Percentiles rank a stretch among this genome's conserved stretches.
Evolutionary conservation across 148 eudicot genomes (phyloP).

Genomic region (Vaccinium darrowii): DNA sequence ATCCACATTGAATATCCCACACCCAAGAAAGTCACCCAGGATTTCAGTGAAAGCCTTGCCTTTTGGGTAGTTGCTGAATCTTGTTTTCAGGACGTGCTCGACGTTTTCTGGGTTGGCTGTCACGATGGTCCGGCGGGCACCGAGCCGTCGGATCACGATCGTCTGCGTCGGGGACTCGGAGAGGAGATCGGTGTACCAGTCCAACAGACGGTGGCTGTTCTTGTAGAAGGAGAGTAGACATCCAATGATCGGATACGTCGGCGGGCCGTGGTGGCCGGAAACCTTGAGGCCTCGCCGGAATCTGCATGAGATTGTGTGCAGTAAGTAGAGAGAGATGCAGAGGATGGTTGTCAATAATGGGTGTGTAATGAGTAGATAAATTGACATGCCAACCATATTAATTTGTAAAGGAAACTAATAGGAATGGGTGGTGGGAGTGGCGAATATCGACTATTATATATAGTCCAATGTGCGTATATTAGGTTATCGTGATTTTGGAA

Average conservation of each 20-base stretch:
- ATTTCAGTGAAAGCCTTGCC: constrained; percentile 34
- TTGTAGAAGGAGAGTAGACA: constrained; percentile 37
- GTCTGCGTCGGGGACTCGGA: constrained; percentile 29
- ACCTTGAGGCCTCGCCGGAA: constrained; percentile 14
- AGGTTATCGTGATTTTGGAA: not conserved
- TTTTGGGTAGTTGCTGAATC: constrained; percentile 40
- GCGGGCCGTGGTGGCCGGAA: constrained; percentile 18
- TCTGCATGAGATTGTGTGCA: constrained; percentile 4
- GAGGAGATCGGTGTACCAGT: constrained; percentile 47
- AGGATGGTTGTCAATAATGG: not conserved
- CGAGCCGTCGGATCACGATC: constrained; percentile 26
- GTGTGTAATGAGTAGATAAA: constrained; percentile 5
- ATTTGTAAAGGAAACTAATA: not conserved
- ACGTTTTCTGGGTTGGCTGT: constrained; percentile 46
- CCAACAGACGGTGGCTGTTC: constrained; percentile 31
- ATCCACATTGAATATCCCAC: constrained; percentile 39
- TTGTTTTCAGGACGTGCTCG: constrained; percentile 38
- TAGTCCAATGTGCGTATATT: not conserved
- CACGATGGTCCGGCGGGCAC: constrained; percentile 35
- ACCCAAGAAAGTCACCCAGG: constrained; percentile 37
- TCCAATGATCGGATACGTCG: constrained; percentile 33
- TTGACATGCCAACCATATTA: not conserved
- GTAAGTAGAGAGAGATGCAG: constrained; percentile 11
- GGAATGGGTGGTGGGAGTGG: not conserved
- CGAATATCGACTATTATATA: not conserved